Evolutionary conservation across 2,329 filamentous ascomycete species (phyloP).

Genomic region (Pseudogymnoascus verrucosus): DNA sequence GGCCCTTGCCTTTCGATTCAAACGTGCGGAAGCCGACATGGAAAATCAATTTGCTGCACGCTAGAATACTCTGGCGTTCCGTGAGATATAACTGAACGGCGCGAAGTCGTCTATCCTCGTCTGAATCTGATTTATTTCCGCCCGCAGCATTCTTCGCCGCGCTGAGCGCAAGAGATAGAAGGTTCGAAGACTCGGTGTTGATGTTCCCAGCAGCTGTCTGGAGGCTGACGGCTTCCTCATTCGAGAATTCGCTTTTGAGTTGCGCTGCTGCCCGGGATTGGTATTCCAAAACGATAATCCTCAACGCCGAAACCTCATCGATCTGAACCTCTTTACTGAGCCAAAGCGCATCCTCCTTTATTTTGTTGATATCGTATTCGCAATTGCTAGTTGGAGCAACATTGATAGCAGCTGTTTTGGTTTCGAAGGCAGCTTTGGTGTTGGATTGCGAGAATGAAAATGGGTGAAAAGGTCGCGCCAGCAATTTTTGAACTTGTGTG

Average conservation of each 20-base stretch:
- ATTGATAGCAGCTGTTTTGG: constrained; percentile 80
- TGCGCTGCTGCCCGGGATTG: constrained; percentile 70
- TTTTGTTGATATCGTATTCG: constrained; percentile 64
- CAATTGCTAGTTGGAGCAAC: constrained; percentile 60
- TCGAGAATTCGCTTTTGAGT: constrained; percentile 63
- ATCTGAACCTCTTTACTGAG: constrained; percentile 69
- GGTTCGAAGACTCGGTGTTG: constrained; percentile 48
- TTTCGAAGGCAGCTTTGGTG: constrained; percentile 67
- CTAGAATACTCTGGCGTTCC: constrained; percentile 61
- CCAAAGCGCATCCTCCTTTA: constrained; percentile 83
- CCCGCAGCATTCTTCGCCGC: constrained; percentile 12
- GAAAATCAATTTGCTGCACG: constrained; percentile 45
- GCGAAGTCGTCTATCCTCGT: constrained; percentile 55
- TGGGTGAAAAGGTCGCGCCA: constrained; percentile 60
- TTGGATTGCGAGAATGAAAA: constrained; percentile 56
- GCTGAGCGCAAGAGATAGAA: constrained; percentile 39
- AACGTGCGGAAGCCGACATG: constrained; percentile 25
- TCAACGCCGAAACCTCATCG: constrained; percentile 73
- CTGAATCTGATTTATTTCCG: constrained; percentile 51
- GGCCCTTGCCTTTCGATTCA: constrained; percentile 12
- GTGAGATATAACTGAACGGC: constrained; percentile 64
- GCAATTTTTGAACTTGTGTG: constrained; percentile 56
- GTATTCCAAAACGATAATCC: constrained; percentile 74
- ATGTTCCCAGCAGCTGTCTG: constrained; percentile 64
- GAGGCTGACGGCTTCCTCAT: constrained; percentile 69